A percentile compares a stretch with the other conserved stretches of the same genome.
Evolutionary conservation across 1,139 yeast genomes (phyloP).

Genomic region (Blastobotrys serpentis): DNA sequence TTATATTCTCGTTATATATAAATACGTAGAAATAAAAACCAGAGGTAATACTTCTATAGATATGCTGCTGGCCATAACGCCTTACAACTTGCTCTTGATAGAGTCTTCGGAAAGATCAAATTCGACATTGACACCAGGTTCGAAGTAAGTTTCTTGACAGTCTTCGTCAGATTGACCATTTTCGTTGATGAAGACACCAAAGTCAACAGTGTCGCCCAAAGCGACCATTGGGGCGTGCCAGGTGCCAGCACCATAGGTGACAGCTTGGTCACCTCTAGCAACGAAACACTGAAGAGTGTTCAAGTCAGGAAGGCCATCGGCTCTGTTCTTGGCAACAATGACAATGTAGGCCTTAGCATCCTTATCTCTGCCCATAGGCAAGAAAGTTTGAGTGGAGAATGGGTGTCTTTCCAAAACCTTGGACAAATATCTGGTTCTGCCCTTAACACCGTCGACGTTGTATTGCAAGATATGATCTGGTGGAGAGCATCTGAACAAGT

Average conservation of each 20-base stretch:
- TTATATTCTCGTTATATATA: background rate
- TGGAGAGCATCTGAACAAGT: conserved; percentile 78
- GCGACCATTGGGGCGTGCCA: conserved; percentile 98
- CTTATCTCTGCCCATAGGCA: conserved; percentile 75
- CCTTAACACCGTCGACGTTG: conserved; percentile 27
- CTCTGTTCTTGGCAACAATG: conserved; percentile 66
- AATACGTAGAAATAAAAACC: background rate
- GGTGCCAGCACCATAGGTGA: conserved; percentile 76
- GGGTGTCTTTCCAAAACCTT: conserved; percentile 90
- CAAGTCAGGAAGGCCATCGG: conserved; percentile 59
- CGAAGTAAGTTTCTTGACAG: conserved; percentile 73
- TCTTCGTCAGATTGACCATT: conserved; percentile 78
- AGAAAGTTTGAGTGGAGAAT: conserved; percentile 81
- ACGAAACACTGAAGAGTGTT: conserved; percentile 61
- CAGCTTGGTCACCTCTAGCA: conserved; percentile 81
- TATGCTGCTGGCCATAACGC: background rate
- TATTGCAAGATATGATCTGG: conserved; percentile 57
- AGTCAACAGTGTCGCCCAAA: conserved; percentile 55
- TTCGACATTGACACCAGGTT: conserved; percentile 41
- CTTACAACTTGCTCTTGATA: conserved; percentile 13
- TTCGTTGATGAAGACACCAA: conserved; percentile 83
- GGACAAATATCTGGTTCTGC: conserved; percentile 46
- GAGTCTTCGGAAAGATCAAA: conserved; percentile 11
- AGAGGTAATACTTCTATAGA: background rate
- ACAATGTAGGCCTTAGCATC: conserved; percentile 62